phyloP scores from a whole-genome alignment of 2,329 filamentous ascomycete genomes.

The Diaporthe destruens region DNA sequence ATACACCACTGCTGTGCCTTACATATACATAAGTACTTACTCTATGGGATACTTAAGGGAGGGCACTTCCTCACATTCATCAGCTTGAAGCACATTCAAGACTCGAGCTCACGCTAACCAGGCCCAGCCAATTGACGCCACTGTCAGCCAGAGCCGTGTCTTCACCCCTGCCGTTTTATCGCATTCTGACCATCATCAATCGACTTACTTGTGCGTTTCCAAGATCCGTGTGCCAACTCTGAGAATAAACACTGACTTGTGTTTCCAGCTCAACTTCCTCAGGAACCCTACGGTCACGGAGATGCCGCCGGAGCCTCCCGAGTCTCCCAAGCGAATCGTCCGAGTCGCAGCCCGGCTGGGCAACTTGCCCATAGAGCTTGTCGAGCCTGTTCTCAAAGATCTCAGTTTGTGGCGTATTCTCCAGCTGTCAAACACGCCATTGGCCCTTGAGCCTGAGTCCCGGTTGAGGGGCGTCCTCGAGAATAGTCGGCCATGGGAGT shows the following conservation, averaged over 20 bases:
- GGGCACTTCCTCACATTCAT: background rate
- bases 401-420: constrained; percentile 2
- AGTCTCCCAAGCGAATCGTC: background rate
- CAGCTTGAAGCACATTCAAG: background rate
- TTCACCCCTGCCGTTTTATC: background rate
- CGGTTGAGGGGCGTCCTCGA: background rate
- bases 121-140: background rate
- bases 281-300: background rate
- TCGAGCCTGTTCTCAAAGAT: constrained; percentile 6
- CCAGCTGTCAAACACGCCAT: constrained; percentile 9
- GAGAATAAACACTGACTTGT: background rate
- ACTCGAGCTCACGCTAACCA: background rate
- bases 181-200: background rate
- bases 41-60: background rate
- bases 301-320: background rate
- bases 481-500: background rate
- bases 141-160: background rate
- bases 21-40: background rate
- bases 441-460: background rate
- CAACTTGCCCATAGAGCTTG: constrained; percentile 18
- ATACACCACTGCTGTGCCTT: background rate
- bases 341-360: constrained; percentile 7
- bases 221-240: accelerated
- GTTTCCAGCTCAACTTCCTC: background rate
- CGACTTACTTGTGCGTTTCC: background rate